A percentile compares a stretch with the other conserved stretches of the same genome.
phyloP scores from a whole-genome alignment of 1,284 basidiomycete species.

The Ganoderma leucocontextum region DNA sequence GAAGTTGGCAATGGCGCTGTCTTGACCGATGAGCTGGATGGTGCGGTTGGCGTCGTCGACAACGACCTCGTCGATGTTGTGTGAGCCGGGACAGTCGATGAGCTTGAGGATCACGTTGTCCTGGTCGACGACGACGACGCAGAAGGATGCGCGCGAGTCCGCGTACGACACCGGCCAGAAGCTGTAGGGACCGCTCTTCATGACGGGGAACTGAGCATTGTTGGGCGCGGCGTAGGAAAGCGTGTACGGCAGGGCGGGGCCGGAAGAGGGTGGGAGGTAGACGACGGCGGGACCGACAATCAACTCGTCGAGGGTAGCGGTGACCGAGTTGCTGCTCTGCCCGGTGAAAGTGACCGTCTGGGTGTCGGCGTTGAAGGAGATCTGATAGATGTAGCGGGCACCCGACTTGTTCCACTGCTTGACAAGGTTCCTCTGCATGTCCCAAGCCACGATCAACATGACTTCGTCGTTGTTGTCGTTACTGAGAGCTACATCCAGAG shows the following conservation, averaged over 20 bases:
- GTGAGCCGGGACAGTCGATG: conserved; percentile 3
- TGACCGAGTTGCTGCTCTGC: not conserved
- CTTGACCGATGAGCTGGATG: not conserved
- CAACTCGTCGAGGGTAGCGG: conserved; percentile 1
- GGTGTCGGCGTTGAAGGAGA: not conserved
- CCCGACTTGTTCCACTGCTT: not conserved
- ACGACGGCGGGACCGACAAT: not conserved
- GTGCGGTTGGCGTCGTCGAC: not conserved
- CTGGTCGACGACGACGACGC: conserved; percentile 2
- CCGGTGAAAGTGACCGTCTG: conserved; percentile 4
- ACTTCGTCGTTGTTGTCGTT: not conserved
- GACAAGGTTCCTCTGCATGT: not conserved
- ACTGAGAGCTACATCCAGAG: not conserved
- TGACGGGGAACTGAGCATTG: not conserved
- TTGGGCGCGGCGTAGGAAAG: not conserved
- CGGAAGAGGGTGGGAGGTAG: not conserved
- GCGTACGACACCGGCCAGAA: conserved; percentile 4
- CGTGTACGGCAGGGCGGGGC: not conserved
- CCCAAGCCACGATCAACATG: conserved; percentile 5
- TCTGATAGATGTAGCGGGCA: not conserved
- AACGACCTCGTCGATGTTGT: not conserved
- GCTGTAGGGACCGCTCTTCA: conserved; percentile 2
- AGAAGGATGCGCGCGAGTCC: not conserved
- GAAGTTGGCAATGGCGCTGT: not conserved
- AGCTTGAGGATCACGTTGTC: conserved; percentile 3